These are phyloP conservation scores for Podaxis mareebaensis DNA, from an alignment of 768 basidiomycete genomes.

Conservation along the genomic window DNA sequence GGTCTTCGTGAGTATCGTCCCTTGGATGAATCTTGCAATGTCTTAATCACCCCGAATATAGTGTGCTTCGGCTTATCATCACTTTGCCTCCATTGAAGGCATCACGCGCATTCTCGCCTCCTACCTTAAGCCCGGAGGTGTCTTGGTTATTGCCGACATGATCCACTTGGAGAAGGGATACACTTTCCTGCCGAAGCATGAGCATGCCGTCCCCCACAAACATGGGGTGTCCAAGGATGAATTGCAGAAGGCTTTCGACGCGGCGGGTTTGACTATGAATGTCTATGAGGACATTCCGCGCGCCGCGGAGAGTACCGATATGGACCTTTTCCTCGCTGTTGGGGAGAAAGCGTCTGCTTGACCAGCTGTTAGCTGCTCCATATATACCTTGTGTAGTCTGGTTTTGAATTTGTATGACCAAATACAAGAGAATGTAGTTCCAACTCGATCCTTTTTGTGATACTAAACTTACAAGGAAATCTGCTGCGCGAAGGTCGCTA, in stretches of 20 bases:
- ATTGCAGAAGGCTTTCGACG: slow-evolving; percentile 51
- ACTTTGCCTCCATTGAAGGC: slow-evolving; percentile 50
- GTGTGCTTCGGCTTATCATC: slow-evolving; percentile 70
- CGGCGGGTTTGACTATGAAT: slow-evolving; percentile 50
- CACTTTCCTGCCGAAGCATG: slow-evolving; percentile 19
- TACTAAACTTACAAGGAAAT: no score
- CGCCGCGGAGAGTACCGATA: slow-evolving; percentile 33
- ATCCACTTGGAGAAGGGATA: slow-evolving; percentile 20
- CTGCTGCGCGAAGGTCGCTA: no score
- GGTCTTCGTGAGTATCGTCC: neutral
- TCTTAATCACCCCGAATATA: slow-evolving; percentile 22
- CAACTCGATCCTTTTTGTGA: neutral
- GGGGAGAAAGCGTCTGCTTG: slow-evolving; percentile 35
- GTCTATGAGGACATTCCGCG: slow-evolving; percentile 35
- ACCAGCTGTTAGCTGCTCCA: neutral
- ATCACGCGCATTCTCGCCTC: slow-evolving; percentile 53
- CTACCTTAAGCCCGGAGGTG: slow-evolving; percentile 63
- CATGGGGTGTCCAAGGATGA: slow-evolving; percentile 36
- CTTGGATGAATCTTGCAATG: neutral
- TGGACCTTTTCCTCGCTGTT: slow-evolving; percentile 58
- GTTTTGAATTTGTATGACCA: neutral
- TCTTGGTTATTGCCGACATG: slow-evolving; percentile 58
- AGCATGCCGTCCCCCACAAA: slow-evolving; percentile 52
- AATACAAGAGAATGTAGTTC: neutral
- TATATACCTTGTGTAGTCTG: neutral